phyloP scores from a whole-genome alignment of 129 eudicot genomes.

The Glebionis coronaria region DNA sequence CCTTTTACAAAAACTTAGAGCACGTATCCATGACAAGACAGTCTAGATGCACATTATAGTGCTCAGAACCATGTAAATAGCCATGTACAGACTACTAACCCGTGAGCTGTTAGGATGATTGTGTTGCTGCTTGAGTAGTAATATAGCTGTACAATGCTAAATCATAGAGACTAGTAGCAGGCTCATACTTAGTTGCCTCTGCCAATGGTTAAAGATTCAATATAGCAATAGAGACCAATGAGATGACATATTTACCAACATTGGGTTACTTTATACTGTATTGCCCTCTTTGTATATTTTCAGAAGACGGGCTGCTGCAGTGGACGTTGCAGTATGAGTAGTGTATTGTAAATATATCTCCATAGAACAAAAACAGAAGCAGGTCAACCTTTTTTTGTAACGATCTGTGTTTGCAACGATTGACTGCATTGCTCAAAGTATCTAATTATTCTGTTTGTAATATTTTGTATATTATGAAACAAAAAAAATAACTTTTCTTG shows the following conservation, averaged over 20 bases:
- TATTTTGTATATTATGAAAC: background rate
- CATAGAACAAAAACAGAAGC: background rate
- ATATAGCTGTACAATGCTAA: constrained; percentile 3
- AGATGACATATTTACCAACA: constrained; percentile 21
- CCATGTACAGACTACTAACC: constrained; percentile 13
- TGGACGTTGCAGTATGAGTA: background rate
- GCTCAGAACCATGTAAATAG: constrained; percentile 24
- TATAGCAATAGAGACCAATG: constrained; percentile 11
- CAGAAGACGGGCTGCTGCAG: constrained; percentile 10
- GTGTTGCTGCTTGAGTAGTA: constrained; percentile 11
- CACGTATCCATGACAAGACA: constrained; percentile 30
- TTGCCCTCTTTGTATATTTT: constrained; percentile 25
- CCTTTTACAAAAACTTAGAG: constrained; percentile 68
- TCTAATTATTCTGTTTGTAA: background rate
- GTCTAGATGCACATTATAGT: constrained; percentile 7
- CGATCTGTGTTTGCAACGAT: background rate
- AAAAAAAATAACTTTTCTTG: constrained; percentile 2
- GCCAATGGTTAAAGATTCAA: constrained; percentile 4
- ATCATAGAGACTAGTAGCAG: constrained; percentile 20
- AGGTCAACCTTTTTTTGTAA: background rate
- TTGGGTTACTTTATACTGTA: background rate
- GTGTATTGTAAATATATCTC: constrained; percentile 13
- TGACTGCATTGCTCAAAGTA: background rate
- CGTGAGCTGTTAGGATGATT: constrained; percentile 14
- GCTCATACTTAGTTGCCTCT: constrained; percentile 2